These are phyloP conservation scores for Baudoinia panamericana DNA, from an alignment of 495 filamentous ascomycete species.

Conservation along the genomic window DNA sequence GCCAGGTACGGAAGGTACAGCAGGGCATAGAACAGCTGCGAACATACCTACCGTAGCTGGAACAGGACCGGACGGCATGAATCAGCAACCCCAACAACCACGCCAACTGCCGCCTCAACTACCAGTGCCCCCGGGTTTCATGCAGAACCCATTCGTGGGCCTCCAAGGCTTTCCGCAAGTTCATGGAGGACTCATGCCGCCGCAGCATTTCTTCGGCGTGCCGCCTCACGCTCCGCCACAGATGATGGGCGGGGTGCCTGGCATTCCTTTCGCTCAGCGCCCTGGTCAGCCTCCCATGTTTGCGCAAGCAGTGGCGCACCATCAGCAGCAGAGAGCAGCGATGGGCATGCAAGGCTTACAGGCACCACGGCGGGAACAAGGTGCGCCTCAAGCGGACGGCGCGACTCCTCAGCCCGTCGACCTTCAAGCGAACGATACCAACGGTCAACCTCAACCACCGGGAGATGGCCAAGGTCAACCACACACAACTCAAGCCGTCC, in stretches of 20 bases:
- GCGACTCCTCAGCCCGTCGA: neutral
- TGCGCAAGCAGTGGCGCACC: constrained; percentile 7
- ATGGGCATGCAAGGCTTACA: constrained; percentile 17
- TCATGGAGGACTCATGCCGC: constrained; percentile 2
- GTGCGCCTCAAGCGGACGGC: neutral
- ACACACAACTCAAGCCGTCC: neutral
- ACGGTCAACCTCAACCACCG: constrained; percentile 1
- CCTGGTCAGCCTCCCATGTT: no score
- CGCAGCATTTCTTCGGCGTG: no score
- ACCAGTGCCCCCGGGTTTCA: no score
- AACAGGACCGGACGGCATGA: no score
- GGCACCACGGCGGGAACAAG: neutral
- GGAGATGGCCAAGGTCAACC: neutral
- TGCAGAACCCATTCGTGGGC: neutral
- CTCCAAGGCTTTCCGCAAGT: neutral
- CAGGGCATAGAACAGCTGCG: no score
- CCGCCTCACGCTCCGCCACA: no score
- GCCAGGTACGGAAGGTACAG: no score
- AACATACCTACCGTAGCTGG: no score
- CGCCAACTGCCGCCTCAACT: no score
- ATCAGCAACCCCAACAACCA: no score
- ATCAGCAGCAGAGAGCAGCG: constrained; percentile 20
- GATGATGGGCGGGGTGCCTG: constrained; percentile 7
- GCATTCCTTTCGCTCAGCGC: no score
- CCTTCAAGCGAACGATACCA: no score